Conservation (phyloP, 2,329 filamentous ascomycete genomes). For the Diaporthe capsici region DNA sequence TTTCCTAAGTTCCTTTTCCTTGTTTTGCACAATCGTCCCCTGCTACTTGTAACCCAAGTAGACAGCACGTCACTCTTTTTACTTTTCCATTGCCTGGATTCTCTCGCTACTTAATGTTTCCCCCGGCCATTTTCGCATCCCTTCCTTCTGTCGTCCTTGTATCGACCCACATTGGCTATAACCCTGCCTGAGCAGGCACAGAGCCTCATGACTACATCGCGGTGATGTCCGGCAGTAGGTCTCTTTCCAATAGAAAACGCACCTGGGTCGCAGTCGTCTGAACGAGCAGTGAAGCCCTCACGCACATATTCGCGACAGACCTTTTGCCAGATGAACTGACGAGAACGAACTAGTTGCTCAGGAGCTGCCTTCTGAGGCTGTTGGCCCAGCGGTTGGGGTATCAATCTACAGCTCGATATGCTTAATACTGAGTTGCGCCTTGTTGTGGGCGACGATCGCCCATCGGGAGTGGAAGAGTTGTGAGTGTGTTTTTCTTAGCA, state of each 20-base stretch:
- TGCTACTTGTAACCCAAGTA: constrained; percentile 12
- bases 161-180: constrained; percentile 20
- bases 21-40: constrained; percentile 18
- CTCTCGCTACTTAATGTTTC: constrained; percentile 7
- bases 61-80: constrained; percentile 3
- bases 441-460: constrained; percentile 39
- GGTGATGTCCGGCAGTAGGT: constrained; percentile 37
- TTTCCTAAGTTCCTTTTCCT: neutral
- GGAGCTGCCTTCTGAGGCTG: constrained; percentile 37
- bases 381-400: constrained; percentile 37
- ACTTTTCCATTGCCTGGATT: neutral
- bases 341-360: neutral
- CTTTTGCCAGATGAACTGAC: neutral
- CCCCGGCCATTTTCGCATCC: neutral
- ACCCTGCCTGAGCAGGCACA: constrained; percentile 29
- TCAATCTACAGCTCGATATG: constrained; percentile 40
- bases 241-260: neutral
- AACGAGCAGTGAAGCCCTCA: neutral
- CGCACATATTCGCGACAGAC: neutral
- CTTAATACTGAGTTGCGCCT: constrained; percentile 27
- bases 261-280: neutral
- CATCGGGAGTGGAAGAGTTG: constrained; percentile 56
- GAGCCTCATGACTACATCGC: constrained; percentile 14
- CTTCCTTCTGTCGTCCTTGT: neutral
- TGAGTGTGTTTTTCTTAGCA: constrained; percentile 46